Evolutionary conservation across 1,284 basidiomycete species (phyloP).

Genomic region (Marasmius tenuissimus): DNA sequence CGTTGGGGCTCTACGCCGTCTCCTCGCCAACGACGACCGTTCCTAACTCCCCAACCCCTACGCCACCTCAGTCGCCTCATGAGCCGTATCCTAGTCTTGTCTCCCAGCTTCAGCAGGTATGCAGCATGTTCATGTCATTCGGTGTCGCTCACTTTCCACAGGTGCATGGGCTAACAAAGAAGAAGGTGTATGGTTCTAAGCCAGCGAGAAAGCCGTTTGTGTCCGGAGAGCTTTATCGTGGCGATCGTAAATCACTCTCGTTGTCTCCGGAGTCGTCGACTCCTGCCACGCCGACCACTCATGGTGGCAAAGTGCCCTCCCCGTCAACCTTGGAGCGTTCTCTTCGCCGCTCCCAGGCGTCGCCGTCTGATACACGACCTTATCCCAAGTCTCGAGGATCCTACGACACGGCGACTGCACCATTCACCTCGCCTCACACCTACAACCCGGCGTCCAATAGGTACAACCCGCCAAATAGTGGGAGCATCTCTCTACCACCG

Average conservation of each 20-base stretch:
- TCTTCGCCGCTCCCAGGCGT: slow-evolving; percentile 1
- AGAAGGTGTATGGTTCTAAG: slow-evolving; percentile 58
- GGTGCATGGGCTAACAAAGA: slow-evolving; percentile 60
- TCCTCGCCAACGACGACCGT: not conserved
- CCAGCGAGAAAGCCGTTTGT: slow-evolving; percentile 50
- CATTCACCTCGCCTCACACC: not conserved
- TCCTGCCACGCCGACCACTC: slow-evolving; percentile 4
- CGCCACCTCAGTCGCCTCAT: not conserved
- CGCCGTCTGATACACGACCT: not conserved
- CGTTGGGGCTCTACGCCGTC: not conserved
- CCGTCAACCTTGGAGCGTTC: slow-evolving; percentile 8
- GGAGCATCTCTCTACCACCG: not conserved
- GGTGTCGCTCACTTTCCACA: slow-evolving; percentile 21
- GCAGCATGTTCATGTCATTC: not conserved
- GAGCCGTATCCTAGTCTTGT: slow-evolving; percentile 44
- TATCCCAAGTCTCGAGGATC: not conserved
- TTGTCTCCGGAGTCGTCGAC: slow-evolving; percentile 9
- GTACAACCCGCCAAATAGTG: not conserved
- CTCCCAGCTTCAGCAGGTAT: slow-evolving; percentile 42
- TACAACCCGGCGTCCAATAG: not conserved
- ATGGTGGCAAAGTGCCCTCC: slow-evolving; percentile 12
- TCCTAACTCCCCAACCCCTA: not conserved
- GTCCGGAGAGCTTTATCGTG: slow-evolving; percentile 12
- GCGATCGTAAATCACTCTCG: slow-evolving; percentile 11
- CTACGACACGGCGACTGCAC: not conserved